Conservation (phyloP, 441 rosid species). For the Gossypium lobatum region DNA sequence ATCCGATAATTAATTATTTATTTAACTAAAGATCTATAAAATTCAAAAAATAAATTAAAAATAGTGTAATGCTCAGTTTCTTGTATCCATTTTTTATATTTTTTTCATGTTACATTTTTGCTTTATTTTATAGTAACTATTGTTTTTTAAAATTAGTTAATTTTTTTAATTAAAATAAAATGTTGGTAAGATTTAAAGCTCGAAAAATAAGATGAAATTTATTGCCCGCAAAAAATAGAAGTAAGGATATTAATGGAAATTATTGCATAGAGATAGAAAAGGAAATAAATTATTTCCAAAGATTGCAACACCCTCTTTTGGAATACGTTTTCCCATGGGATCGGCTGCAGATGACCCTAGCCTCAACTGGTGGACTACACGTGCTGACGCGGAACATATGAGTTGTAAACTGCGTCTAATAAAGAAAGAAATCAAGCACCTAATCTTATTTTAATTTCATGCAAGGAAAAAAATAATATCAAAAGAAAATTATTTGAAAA, state of each 20-base stretch:
- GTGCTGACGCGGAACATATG: not conserved
- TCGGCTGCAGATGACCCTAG: not conserved
- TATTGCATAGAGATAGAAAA: not conserved
- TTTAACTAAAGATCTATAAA: too few relatives aligned
- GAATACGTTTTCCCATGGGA: not conserved
- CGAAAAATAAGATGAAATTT: not conserved
- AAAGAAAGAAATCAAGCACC: not conserved
- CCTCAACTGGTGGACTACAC: not conserved
- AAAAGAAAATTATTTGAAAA: too few relatives aligned
- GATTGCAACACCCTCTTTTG: not conserved
- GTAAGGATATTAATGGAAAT: not conserved
- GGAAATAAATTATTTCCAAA: not conserved
- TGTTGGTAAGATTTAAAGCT: not conserved
- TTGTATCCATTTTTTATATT: too few relatives aligned
- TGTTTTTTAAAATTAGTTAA: not conserved
- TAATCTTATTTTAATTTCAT: not conserved
- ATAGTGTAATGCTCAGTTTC: too few relatives aligned
- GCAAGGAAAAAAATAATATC: too few relatives aligned
- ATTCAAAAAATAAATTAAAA: too few relatives aligned
- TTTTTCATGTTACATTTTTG: not conserved
- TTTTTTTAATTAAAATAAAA: not conserved
- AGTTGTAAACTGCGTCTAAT: constrained; percentile 6
- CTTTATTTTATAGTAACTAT: not conserved
- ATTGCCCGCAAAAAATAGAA: not conserved
- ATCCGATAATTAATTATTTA: too few relatives aligned